Evolutionary conservation across 352 stramenopile species (phyloP), one percentile per base, ranked within the genome.

Genomic region (Phytophthora chlamydospora): DNA sequence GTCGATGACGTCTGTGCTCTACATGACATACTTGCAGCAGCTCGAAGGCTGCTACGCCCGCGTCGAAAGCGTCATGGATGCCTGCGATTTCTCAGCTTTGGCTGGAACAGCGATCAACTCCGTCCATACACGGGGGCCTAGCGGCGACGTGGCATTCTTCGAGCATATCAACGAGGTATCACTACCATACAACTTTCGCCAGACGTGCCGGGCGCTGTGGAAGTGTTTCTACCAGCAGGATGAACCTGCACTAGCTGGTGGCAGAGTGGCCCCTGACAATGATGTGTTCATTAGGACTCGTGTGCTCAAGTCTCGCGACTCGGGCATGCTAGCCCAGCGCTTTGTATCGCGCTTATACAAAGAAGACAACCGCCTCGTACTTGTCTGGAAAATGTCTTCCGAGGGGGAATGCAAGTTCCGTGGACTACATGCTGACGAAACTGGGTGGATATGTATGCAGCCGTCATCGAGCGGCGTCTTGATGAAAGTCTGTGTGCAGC

Each of bases 351-450:
- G 66, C 0, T 44, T 46, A 31, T 89, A 83, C 35, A 63, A 62
- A 5, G 70, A 85, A 29, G 17, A 40, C 0, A 55, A 78, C 11
- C 72, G 79, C 8, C 56, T 79, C 39, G 67, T 85, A 49, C 35
- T 86, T 2, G 76, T 86, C 17, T 89, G 76, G 79, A 78, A 74
- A n/a, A 62, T 69, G 11, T 63, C 71, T 4, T 74, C 63, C 0
- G 62, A 84, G 21, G 71, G 74, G 7, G 62, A 72, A 34, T 53
- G 68, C 9, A 39, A 21, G 11, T 67, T 73, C 12, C 63, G 12
- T 0, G 61, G 56, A 12, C 39, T 75, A n/a, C 39, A 70, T n/a
- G 19, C 61, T 0, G 66, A 75, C n/a, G 61, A 71, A 53, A 68
- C 54, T 2, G 55, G 41, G 1, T 75, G 66, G 66, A 19, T 71